Conservation (phyloP, 1,139 yeast genomes). For the Lodderomyces pseudojiufengensis region DNA sequence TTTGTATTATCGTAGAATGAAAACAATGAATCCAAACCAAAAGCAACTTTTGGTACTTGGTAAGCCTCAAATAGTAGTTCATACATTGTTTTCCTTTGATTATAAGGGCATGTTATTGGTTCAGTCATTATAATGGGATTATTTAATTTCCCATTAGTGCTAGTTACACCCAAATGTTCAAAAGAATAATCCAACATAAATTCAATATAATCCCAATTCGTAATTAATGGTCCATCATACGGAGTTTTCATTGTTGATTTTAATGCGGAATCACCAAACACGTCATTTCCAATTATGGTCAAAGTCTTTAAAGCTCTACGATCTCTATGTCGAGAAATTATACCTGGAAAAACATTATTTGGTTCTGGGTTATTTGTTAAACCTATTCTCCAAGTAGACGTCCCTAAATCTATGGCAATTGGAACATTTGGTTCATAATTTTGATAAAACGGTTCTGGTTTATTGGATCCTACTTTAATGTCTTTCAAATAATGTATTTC, state of each 20-base stretch:
- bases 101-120: constrained; percentile 62
- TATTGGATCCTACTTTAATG: constrained; percentile 16
- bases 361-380: constrained; percentile 54
- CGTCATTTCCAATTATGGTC: constrained; percentile 81
- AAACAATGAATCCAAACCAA: constrained; percentile 81
- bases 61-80: constrained; percentile 84
- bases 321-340: constrained; percentile 74
- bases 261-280: constrained; percentile 64
- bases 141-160: constrained; percentile 50
- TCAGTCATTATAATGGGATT: constrained; percentile 86
- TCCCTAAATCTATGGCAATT: constrained; percentile 80
- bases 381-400: constrained; percentile 70
- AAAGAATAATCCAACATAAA: constrained; percentile 79
- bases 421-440: constrained; percentile 59
- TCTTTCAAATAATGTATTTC: constrained; percentile 50
- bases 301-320: constrained; percentile 62
- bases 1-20: constrained; percentile 56
- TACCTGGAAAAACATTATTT: constrained; percentile 62
- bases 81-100: constrained; percentile 71
- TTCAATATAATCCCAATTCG: constrained; percentile 93
- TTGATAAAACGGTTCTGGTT: constrained; percentile 49
- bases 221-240: constrained; percentile 78
- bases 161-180: constrained; percentile 67
- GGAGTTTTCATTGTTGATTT: constrained; percentile 72
- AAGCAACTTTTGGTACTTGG: constrained; percentile 65